phyloP scores from a whole-genome alignment of 192 early-diverging fungal species.

The Mortierella alpina region DNA sequence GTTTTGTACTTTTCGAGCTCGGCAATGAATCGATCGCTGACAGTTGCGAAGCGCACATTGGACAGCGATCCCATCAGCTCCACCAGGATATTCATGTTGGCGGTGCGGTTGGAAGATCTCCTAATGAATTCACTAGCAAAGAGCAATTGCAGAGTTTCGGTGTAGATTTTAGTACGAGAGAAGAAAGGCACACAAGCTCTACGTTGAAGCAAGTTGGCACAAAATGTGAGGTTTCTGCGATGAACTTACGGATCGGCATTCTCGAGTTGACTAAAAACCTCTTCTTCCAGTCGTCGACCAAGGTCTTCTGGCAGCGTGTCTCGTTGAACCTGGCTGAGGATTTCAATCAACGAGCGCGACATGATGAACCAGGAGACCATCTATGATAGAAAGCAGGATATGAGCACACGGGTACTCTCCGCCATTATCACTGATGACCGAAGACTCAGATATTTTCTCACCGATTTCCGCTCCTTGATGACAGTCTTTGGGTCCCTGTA shows the following conservation, averaged over 20 bases:
- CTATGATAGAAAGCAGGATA: conserved; percentile 22
- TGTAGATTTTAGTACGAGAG: not conserved
- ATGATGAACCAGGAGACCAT: conserved; percentile 86
- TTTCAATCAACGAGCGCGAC: conserved; percentile 87
- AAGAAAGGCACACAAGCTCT: not conserved
- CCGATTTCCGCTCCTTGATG: conserved; percentile 46
- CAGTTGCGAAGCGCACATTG: conserved; percentile 88
- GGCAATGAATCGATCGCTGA: conserved; percentile 93
- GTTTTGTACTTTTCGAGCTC: conserved; percentile 83
- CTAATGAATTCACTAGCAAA: conserved; percentile 69
- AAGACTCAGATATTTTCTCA: conserved; percentile 1
- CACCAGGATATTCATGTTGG: conserved; percentile 91
- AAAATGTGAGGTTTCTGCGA: not conserved
- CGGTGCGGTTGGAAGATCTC: conserved; percentile 80
- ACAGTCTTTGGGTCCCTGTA: conserved; percentile 41
- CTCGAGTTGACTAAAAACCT: conserved; percentile 91
- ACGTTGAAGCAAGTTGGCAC: not conserved
- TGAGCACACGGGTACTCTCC: not conserved
- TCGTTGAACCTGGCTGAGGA: conserved; percentile 79
- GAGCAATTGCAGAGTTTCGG: not conserved
- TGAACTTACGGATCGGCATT: conserved; percentile 84
- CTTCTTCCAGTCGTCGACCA: conserved; percentile 90
- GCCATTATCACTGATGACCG: not conserved
- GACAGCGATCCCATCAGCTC: conserved; percentile 95
- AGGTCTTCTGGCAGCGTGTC: conserved; percentile 83